Evolutionary conservation across 2,329 filamentous ascomycete genomes (phyloP), one percentile per base, ranked within the genome.

Genomic region (Knoxdaviesia capensis): DNA sequence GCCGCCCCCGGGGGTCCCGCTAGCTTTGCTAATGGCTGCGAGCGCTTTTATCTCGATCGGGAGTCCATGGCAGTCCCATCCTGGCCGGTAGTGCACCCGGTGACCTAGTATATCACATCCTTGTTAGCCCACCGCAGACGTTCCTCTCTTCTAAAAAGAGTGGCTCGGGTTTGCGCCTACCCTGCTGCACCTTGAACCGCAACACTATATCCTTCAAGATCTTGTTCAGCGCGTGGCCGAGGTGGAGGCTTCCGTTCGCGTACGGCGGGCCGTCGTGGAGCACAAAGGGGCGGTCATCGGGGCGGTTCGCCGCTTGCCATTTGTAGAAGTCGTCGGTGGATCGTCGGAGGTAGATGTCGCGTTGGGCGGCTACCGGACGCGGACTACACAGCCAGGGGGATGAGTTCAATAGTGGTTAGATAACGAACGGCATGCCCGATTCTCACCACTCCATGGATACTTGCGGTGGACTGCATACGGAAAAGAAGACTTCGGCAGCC

Each of bases 61-160:
- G 40, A 98, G 69, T 0, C 90, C 90, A 64, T 98, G 90, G 50
- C 90, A 98, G 56, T 98, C 92, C 90, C 90, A 98, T 38, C 90
- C 88, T 2, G 90, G 90, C 10, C 86, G 68, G 54, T 92, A 98
- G 35, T 76, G 68, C 33, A 96, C 77, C 47, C 74, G 69, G 50
- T 72, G 77, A 11, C 84, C 52, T 60, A 34, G 6, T 10, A 28
- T 20, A 20, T 20, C 20, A 20, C 7, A 11, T 8, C 32, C 30
- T 28, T 35, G 36, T 42, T 41, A 42, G 43, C 35, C 33, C 30
- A 37, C 28, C 35, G 39, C 28, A 31, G 10, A 9, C 9, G 5
- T 34, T 1, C 20, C 3, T 20, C 20, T 20, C 3, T 20, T 20
- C 20, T 3, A 30, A 32, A 34, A 38, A 32, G 36, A 38, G 40